Percentiles rank a stretch among this genome's conserved stretches.
These are phyloP conservation scores for Raddia distichophylla DNA, from an alignment of 176 grass and related monocot species.

Conservation along the genomic window DNA sequence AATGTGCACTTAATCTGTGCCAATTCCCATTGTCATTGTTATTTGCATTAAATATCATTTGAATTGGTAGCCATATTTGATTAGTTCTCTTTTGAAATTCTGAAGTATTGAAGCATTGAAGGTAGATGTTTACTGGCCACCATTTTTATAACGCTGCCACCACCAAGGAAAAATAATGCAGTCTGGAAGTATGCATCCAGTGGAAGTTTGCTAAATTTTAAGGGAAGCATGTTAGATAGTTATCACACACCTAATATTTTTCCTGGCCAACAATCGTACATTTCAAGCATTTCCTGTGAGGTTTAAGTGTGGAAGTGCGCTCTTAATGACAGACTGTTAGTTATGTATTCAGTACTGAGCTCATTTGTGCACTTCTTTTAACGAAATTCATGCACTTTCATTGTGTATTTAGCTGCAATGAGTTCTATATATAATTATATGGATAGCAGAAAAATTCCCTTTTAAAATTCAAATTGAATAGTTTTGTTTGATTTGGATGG, in stretches of 20 bases:
- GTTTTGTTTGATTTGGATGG: background rate
- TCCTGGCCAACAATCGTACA: background rate
- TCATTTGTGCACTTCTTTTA: too few species aligned
- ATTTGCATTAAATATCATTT: too few species aligned
- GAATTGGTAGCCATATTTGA: too few species aligned
- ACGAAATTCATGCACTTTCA: background rate
- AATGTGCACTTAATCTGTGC: too few species aligned
- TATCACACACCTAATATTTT: background rate
- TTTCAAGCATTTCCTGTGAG: constrained; percentile 23
- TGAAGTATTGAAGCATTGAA: too few species aligned
- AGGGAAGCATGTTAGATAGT: background rate
- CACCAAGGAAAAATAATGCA: too few species aligned
- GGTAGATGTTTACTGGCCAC: too few species aligned
- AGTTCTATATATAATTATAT: constrained; percentile 16
- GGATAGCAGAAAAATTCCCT: background rate
- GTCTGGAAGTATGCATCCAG: too few species aligned
- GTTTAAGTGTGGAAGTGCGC: background rate
- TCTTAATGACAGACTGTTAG: background rate
- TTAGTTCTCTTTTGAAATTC: too few species aligned
- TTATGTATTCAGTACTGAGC: background rate
- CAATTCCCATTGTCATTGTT: too few species aligned
- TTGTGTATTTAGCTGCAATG: background rate
- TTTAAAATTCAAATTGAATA: background rate
- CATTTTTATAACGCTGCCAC: too few species aligned
- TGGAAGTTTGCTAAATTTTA: too few species aligned